Percentiles rank a stretch among this genome's conserved stretches.
Evolutionary conservation across 2,329 filamentous ascomycete species (phyloP).

Genomic region (Ophiocordyceps camponoti-floridani): DNA sequence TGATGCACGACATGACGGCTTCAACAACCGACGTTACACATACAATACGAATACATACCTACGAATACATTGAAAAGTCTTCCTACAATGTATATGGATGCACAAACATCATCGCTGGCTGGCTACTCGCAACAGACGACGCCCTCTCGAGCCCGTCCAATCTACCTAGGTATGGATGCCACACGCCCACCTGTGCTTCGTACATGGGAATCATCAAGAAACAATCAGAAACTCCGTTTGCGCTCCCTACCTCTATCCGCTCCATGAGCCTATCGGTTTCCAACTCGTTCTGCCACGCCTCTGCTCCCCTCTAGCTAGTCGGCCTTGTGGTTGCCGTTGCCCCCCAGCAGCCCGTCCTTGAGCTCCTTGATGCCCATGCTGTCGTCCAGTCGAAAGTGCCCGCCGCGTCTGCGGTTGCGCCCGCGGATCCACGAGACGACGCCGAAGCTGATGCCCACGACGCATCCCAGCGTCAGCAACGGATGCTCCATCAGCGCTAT

Average conservation of each 20-base stretch:
- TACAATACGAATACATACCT: no score
- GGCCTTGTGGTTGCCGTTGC: conserved; percentile 16
- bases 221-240: not conserved
- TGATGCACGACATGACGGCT: no score
- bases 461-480: conserved; percentile 36
- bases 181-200: no score
- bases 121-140: no score
- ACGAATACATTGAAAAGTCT: no score
- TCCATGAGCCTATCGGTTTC: not conserved
- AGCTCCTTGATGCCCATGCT: conserved; percentile 28
- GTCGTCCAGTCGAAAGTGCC: conserved; percentile 46
- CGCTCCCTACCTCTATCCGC: not conserved
- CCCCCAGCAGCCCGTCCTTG: conserved; percentile 48
- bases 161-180: not conserved
- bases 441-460: conserved; percentile 37
- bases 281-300: not conserved
- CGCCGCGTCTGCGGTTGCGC: conserved; percentile 34
- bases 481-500: conserved; percentile 40
- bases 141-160: not conserved
- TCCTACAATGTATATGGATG: no score
- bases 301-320: conserved; percentile 8
- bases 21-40: no score
- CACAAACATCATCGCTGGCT: no score
- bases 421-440: conserved; percentile 34
- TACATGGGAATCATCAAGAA: not conserved